A percentile compares a stretch with the other conserved stretches of the same genome.
Evolutionary conservation across 2,329 filamentous ascomycete species (phyloP).

Genomic region (Diaporthe helianthi): DNA sequence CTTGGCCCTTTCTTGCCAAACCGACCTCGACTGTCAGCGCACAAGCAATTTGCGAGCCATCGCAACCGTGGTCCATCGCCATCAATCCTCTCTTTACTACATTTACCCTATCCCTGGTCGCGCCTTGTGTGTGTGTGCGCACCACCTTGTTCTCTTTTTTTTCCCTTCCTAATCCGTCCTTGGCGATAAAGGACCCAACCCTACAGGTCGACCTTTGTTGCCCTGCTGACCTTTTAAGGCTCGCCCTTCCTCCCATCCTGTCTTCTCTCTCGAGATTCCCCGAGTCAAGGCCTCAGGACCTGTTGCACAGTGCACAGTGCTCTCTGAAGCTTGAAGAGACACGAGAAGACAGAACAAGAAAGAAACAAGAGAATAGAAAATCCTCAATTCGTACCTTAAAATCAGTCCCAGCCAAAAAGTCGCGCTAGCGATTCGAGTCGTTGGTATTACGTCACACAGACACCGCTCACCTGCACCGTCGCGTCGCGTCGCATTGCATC

Average conservation of each 20-base stretch:
- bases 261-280: conserved; percentile 35
- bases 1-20: not conserved
- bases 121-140: conserved; percentile 32
- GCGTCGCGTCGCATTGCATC: conserved; percentile 33
- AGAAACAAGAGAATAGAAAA: conserved; percentile 37
- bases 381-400: conserved; percentile 35
- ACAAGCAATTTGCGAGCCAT: conserved; percentile 15
- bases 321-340: conserved; percentile 42
- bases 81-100: conserved; percentile 15
- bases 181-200: conserved; percentile 22
- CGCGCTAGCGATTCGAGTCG: conserved; percentile 36
- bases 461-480: conserved; percentile 22
- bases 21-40: conserved; percentile 8
- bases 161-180: conserved; percentile 25
- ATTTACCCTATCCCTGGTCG: conserved; percentile 7
- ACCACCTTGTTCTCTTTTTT: not conserved
- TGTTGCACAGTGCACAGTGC: conserved; percentile 44
- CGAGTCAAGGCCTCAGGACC: conserved; percentile 36
- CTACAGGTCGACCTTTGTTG: conserved; percentile 28
- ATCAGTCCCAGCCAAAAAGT: conserved; percentile 14
- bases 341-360: conserved; percentile 42
- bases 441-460: conserved; percentile 34
- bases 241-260: not conserved
- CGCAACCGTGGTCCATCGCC: not conserved
- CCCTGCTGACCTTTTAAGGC: conserved; percentile 21